phyloP scores from a whole-genome alignment of 768 basidiomycete species.

The Mycena sanguinolenta region DNA sequence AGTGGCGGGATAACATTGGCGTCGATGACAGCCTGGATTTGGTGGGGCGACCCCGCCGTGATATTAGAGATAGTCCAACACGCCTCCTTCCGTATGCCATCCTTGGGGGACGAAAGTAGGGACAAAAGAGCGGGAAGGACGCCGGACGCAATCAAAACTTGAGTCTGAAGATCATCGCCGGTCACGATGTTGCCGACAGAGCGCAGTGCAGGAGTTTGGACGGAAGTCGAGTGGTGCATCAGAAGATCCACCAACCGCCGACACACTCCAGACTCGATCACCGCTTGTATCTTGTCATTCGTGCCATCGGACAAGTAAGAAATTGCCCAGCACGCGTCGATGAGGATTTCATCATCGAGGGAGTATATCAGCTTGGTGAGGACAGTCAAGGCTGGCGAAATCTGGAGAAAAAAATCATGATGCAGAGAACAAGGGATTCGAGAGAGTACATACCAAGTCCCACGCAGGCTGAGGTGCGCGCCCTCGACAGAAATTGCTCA shows the following conservation, averaged over 20 bases:
- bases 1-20: slow-evolving; percentile 98
- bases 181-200: slow-evolving; percentile 99
- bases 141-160: slow-evolving; percentile 98
- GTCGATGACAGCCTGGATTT: slow-evolving; percentile 98
- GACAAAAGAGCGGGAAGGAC: slow-evolving; percentile 95
- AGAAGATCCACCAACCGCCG: slow-evolving; percentile 96
- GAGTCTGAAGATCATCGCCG: slow-evolving; percentile 98
- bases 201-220: slow-evolving; percentile 97
- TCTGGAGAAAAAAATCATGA: slow-evolving; percentile 67
- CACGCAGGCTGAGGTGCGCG: slow-evolving; percentile 98
- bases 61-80: slow-evolving; percentile 99
- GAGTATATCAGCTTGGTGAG: slow-evolving; percentile 99
- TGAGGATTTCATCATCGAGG: slow-evolving; percentile 97
- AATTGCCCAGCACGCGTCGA: slow-evolving; percentile 99
- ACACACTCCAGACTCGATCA: slow-evolving; percentile 98
- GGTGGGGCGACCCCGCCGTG: slow-evolving; percentile 95
- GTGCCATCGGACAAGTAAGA: slow-evolving; percentile 99
- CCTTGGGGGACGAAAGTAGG: slow-evolving; percentile 96
- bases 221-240: slow-evolving; percentile 94
- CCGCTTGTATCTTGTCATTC: slow-evolving; percentile 99
- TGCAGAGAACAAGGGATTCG: slow-evolving; percentile 20
- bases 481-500: slow-evolving; percentile 99
- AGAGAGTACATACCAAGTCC: slow-evolving; percentile 79
- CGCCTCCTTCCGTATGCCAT: slow-evolving; percentile 98
- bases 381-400: slow-evolving; percentile 94